These are phyloP conservation scores for Tetradesmus lagerheimii DNA, from an alignment of 139 green algal species.

Conservation along the genomic window DNA sequence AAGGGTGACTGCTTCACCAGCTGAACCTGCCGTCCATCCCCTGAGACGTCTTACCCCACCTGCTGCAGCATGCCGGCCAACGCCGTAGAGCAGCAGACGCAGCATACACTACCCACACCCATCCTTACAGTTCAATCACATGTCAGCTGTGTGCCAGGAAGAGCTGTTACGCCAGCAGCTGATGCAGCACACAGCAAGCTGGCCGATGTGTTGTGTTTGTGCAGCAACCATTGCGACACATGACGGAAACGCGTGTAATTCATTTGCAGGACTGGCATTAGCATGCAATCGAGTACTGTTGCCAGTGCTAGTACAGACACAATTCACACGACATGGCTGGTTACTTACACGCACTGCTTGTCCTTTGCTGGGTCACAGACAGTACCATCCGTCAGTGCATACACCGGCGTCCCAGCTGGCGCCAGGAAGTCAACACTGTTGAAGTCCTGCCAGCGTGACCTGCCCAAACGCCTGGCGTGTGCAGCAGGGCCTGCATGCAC, in stretches of 20 bases:
- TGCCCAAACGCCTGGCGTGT: constrained; percentile 22
- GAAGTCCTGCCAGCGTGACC: constrained; percentile 29
- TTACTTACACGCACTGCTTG: constrained; percentile 35
- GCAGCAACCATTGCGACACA: too few species aligned
- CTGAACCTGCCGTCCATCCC: constrained; percentile 43
- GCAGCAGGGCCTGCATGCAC: constrained; percentile 25
- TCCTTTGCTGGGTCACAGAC: constrained; percentile 42
- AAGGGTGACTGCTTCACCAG: too few species aligned
- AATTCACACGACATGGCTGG: not conserved
- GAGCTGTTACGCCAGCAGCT: not conserved
- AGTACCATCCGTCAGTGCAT: not conserved
- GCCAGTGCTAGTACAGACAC: not conserved
- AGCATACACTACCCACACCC: too few species aligned
- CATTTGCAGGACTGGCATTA: not conserved
- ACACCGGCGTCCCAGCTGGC: constrained; percentile 28
- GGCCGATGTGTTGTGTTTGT: too few species aligned
- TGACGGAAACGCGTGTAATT: not conserved
- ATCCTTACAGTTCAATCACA: too few species aligned
- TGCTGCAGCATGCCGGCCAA: too few species aligned
- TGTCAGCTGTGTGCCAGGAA: not conserved
- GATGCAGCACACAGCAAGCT: not conserved
- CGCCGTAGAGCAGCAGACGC: too few species aligned
- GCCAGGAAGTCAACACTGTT: constrained; percentile 30
- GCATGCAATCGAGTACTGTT: not conserved
- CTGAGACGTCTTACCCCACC: too few species aligned